These are phyloP conservation scores for Hygrocybe punicea DNA, from an alignment of 768 basidiomycete genomes.

Conservation along the genomic window DNA sequence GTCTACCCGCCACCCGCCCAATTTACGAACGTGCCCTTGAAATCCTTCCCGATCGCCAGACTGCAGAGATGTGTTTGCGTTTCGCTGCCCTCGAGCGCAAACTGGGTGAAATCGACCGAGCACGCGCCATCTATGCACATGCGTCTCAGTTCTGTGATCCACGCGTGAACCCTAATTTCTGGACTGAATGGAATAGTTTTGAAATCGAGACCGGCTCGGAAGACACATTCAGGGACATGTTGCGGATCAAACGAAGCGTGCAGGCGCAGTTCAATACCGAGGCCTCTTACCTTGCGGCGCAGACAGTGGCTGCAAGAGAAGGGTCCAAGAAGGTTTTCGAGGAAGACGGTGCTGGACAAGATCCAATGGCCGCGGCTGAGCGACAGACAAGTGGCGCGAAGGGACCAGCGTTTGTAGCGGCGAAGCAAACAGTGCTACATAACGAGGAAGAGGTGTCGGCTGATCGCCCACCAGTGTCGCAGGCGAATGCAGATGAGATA, in stretches of 20 bases:
- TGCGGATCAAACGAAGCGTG: slow-evolving; percentile 95
- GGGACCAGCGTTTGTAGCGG: slow-evolving; percentile 76
- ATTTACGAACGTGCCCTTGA: slow-evolving; percentile 97
- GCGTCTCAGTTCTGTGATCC: slow-evolving; percentile 99
- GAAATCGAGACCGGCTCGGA: slow-evolving; percentile 99
- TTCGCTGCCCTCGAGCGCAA: slow-evolving; percentile 96
- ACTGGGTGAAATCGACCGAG: slow-evolving; percentile 97
- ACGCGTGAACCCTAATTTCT: slow-evolving; percentile 85
- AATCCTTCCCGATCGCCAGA: slow-evolving; percentile 87
- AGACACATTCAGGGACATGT: slow-evolving; percentile 95
- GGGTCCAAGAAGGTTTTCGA: slow-evolving; percentile 50
- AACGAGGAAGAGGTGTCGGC: slow-evolving; percentile 36
- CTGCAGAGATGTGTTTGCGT: slow-evolving; percentile 95
- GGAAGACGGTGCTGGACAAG: slow-evolving; percentile 43
- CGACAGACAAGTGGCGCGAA: slow-evolving; percentile 54
- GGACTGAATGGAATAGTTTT: slow-evolving; percentile 95
- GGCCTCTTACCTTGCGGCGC: slow-evolving; percentile 87
- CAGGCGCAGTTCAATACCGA: slow-evolving; percentile 99
- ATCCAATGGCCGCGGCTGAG: slow-evolving; percentile 88
- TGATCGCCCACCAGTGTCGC: slow-evolving; percentile 25
- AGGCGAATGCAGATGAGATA: slow-evolving; percentile 75
- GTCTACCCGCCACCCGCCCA: slow-evolving; percentile 90
- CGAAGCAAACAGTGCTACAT: slow-evolving; percentile 50
- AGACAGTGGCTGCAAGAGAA: slow-evolving; percentile 70
- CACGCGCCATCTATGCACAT: slow-evolving; percentile 93